These are phyloP conservation scores for Vitis hybrid DNA, from an alignment of 177 flowering plant genomes.

Conservation along the genomic window DNA sequence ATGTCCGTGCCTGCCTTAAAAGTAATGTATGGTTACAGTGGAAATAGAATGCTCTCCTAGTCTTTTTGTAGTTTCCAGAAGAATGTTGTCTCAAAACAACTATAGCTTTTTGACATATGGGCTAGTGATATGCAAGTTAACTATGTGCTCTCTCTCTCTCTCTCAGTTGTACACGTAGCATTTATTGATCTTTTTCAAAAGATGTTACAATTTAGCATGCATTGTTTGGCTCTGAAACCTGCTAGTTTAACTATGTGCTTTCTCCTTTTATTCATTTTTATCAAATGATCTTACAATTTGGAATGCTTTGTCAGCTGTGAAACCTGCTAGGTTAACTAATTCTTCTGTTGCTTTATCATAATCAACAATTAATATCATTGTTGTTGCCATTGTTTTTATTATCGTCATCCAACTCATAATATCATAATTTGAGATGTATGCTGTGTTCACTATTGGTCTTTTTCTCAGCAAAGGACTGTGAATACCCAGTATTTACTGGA, in stretches of 20 bases:
- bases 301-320: not conserved
- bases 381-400: not conserved
- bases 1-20: constrained; percentile 92
- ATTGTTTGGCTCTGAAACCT: no score
- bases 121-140: not conserved
- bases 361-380: no score
- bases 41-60: no score
- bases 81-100: not conserved
- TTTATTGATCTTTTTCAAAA: no score
- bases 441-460: not conserved
- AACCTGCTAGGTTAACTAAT: not conserved
- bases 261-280: no score
- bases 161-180: not conserved
- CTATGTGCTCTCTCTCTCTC: not conserved
- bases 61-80: not conserved
- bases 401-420: not conserved
- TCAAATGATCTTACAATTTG: not conserved
- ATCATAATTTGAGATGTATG: not conserved
- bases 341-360: not conserved
- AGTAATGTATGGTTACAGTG: constrained; percentile 69
- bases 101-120: not conserved
- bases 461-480: not conserved
- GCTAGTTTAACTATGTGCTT: no score
- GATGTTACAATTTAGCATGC: no score
- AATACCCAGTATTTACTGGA: not conserved